Evolutionary conservation across 2,329 filamentous ascomycete genomes (phyloP), one percentile per base, ranked within the genome.

Genomic region (Zalaria obscura): DNA sequence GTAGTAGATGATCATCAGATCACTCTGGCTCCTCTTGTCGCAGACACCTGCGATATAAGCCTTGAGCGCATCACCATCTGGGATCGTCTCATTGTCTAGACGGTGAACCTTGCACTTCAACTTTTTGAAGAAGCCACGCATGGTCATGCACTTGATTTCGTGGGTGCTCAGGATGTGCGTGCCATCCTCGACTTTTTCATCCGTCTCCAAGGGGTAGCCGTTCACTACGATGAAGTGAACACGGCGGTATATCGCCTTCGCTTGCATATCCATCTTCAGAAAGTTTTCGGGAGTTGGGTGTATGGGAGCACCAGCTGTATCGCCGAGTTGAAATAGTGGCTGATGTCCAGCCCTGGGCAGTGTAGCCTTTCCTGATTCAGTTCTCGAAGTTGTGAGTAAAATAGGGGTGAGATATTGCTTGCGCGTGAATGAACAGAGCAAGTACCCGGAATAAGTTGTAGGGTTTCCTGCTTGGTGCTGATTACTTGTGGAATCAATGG

Each of bases 1-100:
- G 25, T 10, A 29, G 25, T 42, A 42, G 36, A 42, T 42, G 6
- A 39, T 34, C 18, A 42, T 42, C 25, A 42, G 18, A 5, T 42
- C 41, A 3, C 36, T 25, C 7, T n/a, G 18, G 4, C 5, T 5
- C 41, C 36, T 35, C 5, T 29, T 35, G 3, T 18, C 18, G 18
- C 18, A 2, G 2, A 18, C 18, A 18, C 18, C 18, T 18, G 18
- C 2, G 18, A 18, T 18, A 18, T 18, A 18, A 18, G 2, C 18
- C 18, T 18, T 18, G 18, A 18, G 10, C 10, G 25, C 29, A 25
- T 42, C 36, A 9, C 18, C 5, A 4, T 35, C 26, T 32, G 36
- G 39, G 36, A 38, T 39, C 11, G 25, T 25, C 8, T 38, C 25
- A 8, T 10, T 25, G 11, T 27, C 11, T n/a, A 42, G 29, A 9